Percentiles rank a stretch among this genome's conserved stretches.
phyloP scores from a whole-genome alignment of 2,329 filamentous ascomycete species.

The Cordyceps farinosa region DNA sequence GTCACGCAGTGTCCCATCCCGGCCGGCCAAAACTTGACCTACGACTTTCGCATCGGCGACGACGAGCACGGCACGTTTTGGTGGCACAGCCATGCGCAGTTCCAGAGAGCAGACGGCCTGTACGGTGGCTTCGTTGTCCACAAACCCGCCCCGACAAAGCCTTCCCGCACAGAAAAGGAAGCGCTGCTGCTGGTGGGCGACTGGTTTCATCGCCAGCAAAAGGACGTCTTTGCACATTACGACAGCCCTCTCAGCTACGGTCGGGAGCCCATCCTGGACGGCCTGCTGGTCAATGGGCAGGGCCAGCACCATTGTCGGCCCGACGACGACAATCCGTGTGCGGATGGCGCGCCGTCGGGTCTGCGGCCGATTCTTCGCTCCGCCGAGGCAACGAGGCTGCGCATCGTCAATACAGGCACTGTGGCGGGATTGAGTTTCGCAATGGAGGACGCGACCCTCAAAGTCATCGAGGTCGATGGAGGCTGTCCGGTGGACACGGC shows the following conservation, averaged over 20 bases:
- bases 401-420: constrained; percentile 24
- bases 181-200: constrained; percentile 48
- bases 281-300: constrained; percentile 34
- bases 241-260: constrained; percentile 34
- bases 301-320: constrained; percentile 29
- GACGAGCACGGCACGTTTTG: constrained; percentile 54
- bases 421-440: constrained; percentile 22
- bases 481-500: constrained; percentile 19
- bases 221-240: constrained; percentile 30
- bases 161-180: constrained; percentile 37
- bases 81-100: constrained; percentile 58
- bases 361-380: constrained; percentile 19
- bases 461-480: constrained; percentile 23
- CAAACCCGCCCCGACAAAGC: not conserved
- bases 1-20: constrained; percentile 41
- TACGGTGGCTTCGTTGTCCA: constrained; percentile 57
- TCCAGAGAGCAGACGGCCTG: constrained; percentile 50
- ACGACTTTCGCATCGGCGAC: constrained; percentile 50
- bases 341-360: not conserved
- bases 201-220: constrained; percentile 38
- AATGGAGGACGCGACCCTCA: constrained; percentile 22
- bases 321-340: constrained; percentile 25
- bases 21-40: constrained; percentile 32
- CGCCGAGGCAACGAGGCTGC: constrained; percentile 15
- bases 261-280: constrained; percentile 36